Base-by-base conservation (phyloP, 495 filamentous ascomycete genomes). In the Penicillium waksmanii region DNA sequence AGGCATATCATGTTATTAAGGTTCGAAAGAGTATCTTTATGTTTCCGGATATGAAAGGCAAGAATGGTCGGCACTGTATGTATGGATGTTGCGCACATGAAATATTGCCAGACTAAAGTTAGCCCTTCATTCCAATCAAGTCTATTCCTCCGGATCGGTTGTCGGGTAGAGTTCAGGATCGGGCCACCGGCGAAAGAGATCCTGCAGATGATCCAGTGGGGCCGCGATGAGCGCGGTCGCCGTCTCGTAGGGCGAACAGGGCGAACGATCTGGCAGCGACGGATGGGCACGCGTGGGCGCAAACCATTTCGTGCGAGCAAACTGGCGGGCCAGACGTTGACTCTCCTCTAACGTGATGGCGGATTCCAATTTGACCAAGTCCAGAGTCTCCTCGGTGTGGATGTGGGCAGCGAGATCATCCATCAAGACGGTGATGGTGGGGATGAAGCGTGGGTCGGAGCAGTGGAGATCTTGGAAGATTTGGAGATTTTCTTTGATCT, bases 401-500 rank as follows among this genome's bases (percentile, higher is more conserved):
- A 89, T 85, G 70, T 89, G 87, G 27, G 74, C 51, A 3, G 62
- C 57, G 0, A 90, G 72, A 18, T 76, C 68, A 2, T 62, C 60
- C 83, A 84, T 85, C 15, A 90, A 76, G 0, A 61, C 38, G 31
- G 84, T 69, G 12, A 90, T 67, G 0, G 76, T 82, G 1, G 81
- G 77, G 0, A 78, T 35, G 69, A 87, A 90, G 3, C 76, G 67
- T 3, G 73, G 52, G 62, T 84, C 73, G 0, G 57, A 60, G 7
- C 81, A 68, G 0, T 64, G 63, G 53, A 89, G 58, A 40, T 78
- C 71, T 57, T 89, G 87, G 69, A 90, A 86, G 3, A 70, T 66
- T 49, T 85, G 80, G 10, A 90, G 79, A 34, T 76, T 61, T 27
- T 86, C 77, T 67, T 89, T 90, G 53, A 88, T 77, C 86, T 89